Evolutionary conservation across 2,329 filamentous ascomycete genomes (phyloP).

Genomic region (Aspergillus fumigatiaffinis): DNA sequence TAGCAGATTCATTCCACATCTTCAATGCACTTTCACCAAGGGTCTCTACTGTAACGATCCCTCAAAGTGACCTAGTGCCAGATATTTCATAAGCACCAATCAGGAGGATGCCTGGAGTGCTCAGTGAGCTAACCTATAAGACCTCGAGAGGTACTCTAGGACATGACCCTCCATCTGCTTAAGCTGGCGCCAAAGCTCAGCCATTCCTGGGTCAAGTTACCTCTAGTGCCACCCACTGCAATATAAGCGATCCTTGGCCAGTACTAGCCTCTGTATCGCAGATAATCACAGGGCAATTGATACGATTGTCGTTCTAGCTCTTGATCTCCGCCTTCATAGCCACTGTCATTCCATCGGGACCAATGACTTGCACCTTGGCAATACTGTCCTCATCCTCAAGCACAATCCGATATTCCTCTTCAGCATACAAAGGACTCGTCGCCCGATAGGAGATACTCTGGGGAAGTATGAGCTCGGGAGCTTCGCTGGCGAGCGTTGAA

Average conservation of each 20-base stretch:
- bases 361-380: constrained; percentile 33
- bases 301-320: background rate
- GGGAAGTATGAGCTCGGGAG: constrained; percentile 30
- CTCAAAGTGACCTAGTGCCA: background rate
- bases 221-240: background rate
- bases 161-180: background rate
- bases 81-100: background rate
- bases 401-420: constrained; percentile 45
- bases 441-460: constrained; percentile 46
- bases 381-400: constrained; percentile 31
- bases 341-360: constrained; percentile 23
- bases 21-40: too few relatives aligned
- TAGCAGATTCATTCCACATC: too few relatives aligned
- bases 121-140: background rate
- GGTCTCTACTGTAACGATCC: background rate
- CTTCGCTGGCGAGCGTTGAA: constrained; percentile 14
- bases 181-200: background rate
- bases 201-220: background rate
- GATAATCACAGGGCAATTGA: background rate
- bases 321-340: constrained; percentile 39
- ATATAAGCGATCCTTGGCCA: background rate
- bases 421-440: constrained; percentile 48
- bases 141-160: background rate
- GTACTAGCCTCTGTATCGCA: background rate
- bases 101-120: background rate